Evolutionary conservation across 768 basidiomycete genomes (phyloP).

Genomic region (Mrakia frigida): DNA sequence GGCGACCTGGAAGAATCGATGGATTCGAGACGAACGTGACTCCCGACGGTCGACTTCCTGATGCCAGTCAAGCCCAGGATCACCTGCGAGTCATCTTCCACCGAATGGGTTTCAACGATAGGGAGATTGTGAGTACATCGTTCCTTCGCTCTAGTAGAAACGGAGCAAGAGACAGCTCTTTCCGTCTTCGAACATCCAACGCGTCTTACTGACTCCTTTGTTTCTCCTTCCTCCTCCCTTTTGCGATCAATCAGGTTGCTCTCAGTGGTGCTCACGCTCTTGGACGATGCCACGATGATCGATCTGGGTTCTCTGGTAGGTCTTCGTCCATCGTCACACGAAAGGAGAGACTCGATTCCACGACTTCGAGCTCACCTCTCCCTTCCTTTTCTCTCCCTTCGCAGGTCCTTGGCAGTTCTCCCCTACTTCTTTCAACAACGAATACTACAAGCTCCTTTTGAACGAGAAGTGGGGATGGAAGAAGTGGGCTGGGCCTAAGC

Average conservation of each 20-base stretch:
- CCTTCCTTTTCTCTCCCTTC: slow-evolving; percentile 27
- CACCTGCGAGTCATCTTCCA: slow-evolving; percentile 85
- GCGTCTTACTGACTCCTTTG: neutral
- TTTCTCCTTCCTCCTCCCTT: neutral
- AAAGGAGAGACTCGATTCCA: slow-evolving; percentile 39
- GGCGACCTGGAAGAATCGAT: slow-evolving; percentile 79
- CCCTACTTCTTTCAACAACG: slow-evolving; percentile 74
- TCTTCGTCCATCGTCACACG: slow-evolving; percentile 61
- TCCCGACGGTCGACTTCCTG: slow-evolving; percentile 49
- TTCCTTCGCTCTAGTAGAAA: slow-evolving; percentile 50
- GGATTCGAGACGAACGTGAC: slow-evolving; percentile 60
- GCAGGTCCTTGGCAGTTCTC: slow-evolving; percentile 42
- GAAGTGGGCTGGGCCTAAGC: slow-evolving; percentile 64
- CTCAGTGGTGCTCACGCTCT: slow-evolving; percentile 63
- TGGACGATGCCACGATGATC: slow-evolving; percentile 84
- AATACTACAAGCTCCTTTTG: slow-evolving; percentile 59
- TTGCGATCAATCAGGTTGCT: slow-evolving; percentile 53
- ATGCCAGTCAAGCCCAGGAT: slow-evolving; percentile 73
- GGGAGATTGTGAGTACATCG: slow-evolving; percentile 67
- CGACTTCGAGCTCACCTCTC: no score
- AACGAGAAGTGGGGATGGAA: slow-evolving; percentile 86
- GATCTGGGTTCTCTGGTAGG: slow-evolving; percentile 48
- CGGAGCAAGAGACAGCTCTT: no score
- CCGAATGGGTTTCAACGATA: slow-evolving; percentile 95
- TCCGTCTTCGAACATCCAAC: neutral